phyloP scores from a whole-genome alignment of 495 filamentous ascomycete genomes.

The Hypomontagnella monticulosa region DNA sequence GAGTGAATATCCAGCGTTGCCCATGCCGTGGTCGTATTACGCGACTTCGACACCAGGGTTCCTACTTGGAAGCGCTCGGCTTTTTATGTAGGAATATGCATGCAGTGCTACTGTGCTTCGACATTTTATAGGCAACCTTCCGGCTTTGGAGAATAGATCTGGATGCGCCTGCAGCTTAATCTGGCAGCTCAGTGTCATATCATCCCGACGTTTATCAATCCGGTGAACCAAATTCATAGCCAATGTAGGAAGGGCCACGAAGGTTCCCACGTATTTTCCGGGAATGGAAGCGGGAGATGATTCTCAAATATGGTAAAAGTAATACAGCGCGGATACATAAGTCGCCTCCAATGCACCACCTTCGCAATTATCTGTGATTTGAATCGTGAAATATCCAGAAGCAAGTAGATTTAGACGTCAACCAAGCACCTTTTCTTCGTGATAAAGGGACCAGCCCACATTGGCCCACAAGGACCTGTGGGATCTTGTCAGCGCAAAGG shows the following conservation, averaged over 20 bases:
- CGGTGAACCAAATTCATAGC: constrained; percentile 12
- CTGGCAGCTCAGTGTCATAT: constrained; percentile 24
- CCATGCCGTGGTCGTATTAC: not conserved
- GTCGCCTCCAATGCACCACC: too few species aligned
- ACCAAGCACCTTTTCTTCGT: not conserved
- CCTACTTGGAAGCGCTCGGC: not conserved
- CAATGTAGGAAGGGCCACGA: constrained; percentile 20
- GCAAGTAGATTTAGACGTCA: not conserved
- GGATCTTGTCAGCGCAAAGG: constrained; percentile 2
- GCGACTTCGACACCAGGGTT: constrained; percentile 4
- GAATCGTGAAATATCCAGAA: too few species aligned
- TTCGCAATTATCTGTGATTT: too few species aligned
- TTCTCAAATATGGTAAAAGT: too few species aligned
- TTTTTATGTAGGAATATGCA: constrained; percentile 4
- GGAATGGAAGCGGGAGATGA: too few species aligned
- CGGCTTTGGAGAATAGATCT: constrained; percentile 20
- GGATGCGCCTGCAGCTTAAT: constrained; percentile 29
- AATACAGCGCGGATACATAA: too few species aligned
- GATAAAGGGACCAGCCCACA: not conserved
- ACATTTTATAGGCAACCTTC: constrained; percentile 3
- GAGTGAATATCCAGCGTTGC: constrained; percentile 11
- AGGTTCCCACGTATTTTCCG: not conserved
- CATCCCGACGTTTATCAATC: constrained; percentile 15
- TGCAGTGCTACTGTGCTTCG: constrained; percentile 15
- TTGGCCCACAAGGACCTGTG: not conserved